These are phyloP conservation scores for Ogataea polymorpha DNA, from an alignment of 805 yeast genomes.

Conservation along the genomic window DNA sequence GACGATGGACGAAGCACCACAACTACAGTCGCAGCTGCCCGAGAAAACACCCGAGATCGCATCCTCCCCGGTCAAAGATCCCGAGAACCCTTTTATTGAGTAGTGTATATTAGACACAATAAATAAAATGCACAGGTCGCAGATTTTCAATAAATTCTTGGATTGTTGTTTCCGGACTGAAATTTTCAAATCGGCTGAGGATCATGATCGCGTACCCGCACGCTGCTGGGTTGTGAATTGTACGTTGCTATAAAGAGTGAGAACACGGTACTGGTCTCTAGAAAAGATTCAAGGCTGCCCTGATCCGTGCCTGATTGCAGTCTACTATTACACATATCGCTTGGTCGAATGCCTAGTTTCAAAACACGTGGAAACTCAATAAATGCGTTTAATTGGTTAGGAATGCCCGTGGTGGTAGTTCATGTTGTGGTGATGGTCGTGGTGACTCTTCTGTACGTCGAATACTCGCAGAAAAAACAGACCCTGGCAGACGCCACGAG, in stretches of 20 bases:
- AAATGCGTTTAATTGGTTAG: background rate
- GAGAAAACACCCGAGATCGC: constrained; percentile 5
- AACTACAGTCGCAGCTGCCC: constrained; percentile 13
- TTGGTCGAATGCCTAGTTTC: constrained; percentile 2
- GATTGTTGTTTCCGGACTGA: constrained; percentile 1
- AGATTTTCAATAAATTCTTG: background rate
- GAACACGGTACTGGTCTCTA: background rate
- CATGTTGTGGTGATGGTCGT: constrained; percentile 3
- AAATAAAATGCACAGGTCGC: constrained; percentile 1
- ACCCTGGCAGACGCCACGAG: constrained; percentile 1
- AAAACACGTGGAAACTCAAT: background rate
- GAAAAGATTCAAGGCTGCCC: too few species aligned
- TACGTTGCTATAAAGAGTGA: background rate
- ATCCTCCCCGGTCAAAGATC: constrained; percentile 8
- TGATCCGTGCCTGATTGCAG: too few species aligned
- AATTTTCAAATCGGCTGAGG: constrained; percentile 4
- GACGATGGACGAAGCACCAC: constrained; percentile 20
- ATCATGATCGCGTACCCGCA: background rate
- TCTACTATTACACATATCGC: background rate
- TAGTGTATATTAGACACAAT: constrained; percentile 8
- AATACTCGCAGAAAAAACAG: background rate
- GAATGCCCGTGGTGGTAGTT: background rate
- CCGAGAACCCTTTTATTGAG: constrained; percentile 10
- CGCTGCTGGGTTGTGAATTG: background rate
- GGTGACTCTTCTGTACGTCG: background rate